Evolutionary conservation across 768 basidiomycete genomes (phyloP).

Genomic region (Leccinum variicolor): DNA sequence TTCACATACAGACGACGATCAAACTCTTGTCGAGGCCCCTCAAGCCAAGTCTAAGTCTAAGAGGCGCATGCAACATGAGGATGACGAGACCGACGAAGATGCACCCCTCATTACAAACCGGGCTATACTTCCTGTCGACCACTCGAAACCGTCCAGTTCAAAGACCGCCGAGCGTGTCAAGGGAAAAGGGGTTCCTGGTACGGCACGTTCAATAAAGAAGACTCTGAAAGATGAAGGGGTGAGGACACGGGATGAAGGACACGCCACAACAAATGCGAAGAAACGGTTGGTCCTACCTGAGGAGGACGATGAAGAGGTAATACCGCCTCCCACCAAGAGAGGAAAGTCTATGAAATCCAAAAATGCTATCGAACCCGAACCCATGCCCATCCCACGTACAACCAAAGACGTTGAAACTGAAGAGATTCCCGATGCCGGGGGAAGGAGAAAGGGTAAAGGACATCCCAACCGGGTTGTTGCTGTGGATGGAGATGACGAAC

Average conservation of each 20-base stretch:
- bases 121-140: not conserved
- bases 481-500: not conserved
- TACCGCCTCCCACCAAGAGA: conserved; percentile 14
- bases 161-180: not conserved
- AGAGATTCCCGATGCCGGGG: not conserved
- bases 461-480: not conserved
- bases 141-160: not conserved
- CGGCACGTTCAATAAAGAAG: not conserved
- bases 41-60: not conserved
- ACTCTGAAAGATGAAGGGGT: not conserved
- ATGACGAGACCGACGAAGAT: conserved; percentile 2
- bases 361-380: not conserved
- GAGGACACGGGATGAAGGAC: not conserved
- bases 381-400: not conserved
- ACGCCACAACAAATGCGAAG: not conserved
- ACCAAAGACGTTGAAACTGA: not conserved
- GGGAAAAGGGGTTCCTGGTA: not conserved
- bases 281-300: conserved; percentile 5
- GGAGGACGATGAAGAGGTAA: not conserved
- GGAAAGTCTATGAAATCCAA: conserved; percentile 3
- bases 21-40: conserved; percentile 23
- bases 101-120: not conserved
- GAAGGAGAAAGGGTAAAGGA: not conserved
- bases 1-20: conserved; percentile 25
- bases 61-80: not conserved